Base-by-base conservation (phyloP, 2,329 filamentous ascomycete species). In the Sclerotinia trifoliorum region DNA sequence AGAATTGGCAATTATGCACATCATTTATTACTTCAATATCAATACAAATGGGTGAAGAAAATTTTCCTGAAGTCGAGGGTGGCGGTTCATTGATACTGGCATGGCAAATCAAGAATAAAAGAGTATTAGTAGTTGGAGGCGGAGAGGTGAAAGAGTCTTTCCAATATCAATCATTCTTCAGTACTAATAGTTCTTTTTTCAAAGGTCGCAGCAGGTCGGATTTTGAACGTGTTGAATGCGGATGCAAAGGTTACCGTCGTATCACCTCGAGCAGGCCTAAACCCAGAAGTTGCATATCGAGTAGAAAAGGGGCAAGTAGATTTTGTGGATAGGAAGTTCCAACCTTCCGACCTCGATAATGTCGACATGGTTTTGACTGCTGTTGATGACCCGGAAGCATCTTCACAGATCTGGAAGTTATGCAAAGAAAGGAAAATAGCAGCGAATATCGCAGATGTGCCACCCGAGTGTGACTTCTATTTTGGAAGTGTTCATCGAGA, bases 401-500 rank as follows among this genome's bases (percentile, higher is more conserved):
- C 93, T 0, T 90, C 92, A 0, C 84, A 87, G 71, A 93, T 99
- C 77, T 99, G 93, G 91, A 94, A 94, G 78, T 85, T 97, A 32
- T 98, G 94, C 85, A 94, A 96, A 79, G 86, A 93, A 78, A 86
- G 84, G 70, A 88, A 88, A 70, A 91, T 98, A 72, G 88, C 93
- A 7, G 94, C 93, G 68, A 99, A 99, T 79, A 97, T 99, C 73
- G 95, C 95, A 73, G 95, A 99, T 78, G 95, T 99, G 4, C 95
- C 95, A 0, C 86, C 93, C 0, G 95, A 99, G 79, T 99, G 95
- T 80, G 95, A 99, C 77, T 99, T 99, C 78, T 99, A 97, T 83
- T 99, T 99, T 81, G 95, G 95, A 71, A 95, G 91, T 78, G 90
- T 97, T 51, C 92, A 99, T 80, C 90, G 95, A 63, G 95, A 99